These are phyloP conservation scores for Guadua angustifolia DNA, from an alignment of 176 grass and related monocot species.

Conservation along the genomic window DNA sequence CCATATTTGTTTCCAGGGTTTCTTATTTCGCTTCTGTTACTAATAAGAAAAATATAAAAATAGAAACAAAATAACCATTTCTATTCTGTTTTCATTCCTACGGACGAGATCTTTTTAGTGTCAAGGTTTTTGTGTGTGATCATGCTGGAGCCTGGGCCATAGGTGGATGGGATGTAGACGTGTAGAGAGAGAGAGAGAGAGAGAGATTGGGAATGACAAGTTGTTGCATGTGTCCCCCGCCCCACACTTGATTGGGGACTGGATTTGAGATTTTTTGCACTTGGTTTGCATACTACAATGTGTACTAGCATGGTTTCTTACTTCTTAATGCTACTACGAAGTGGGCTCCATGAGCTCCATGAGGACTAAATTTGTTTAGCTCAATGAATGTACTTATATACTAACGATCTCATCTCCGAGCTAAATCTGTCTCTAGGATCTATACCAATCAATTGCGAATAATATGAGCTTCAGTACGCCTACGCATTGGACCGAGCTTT, in stretches of 20 bases:
- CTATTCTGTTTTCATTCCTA: no score
- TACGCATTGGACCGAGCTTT: no score
- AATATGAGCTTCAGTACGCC: no score
- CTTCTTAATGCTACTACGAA: neutral
- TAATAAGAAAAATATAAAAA: no score
- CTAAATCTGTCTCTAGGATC: neutral
- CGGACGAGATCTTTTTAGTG: slow-evolving; percentile 1
- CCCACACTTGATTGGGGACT: slow-evolving; percentile 44
- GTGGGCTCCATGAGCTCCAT: neutral
- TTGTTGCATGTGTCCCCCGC: slow-evolving; percentile 43
- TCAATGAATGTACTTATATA: neutral
- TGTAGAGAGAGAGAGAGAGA: neutral
- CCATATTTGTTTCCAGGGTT: no score
- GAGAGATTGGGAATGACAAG: slow-evolving; percentile 32
- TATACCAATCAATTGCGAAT: neutral
- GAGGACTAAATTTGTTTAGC: neutral
- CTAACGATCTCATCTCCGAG: neutral
- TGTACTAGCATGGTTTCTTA: neutral
- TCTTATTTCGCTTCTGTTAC: no score
- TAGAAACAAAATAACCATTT: no score
- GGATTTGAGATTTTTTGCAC: slow-evolving; percentile 17
- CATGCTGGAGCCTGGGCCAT: slow-evolving; percentile 20
- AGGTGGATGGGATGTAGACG: no score
- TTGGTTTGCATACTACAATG: neutral
- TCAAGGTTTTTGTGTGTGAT: slow-evolving; percentile 11